phyloP scores from a whole-genome alignment of 805 yeast genomes.

The Candida ovalis region DNA sequence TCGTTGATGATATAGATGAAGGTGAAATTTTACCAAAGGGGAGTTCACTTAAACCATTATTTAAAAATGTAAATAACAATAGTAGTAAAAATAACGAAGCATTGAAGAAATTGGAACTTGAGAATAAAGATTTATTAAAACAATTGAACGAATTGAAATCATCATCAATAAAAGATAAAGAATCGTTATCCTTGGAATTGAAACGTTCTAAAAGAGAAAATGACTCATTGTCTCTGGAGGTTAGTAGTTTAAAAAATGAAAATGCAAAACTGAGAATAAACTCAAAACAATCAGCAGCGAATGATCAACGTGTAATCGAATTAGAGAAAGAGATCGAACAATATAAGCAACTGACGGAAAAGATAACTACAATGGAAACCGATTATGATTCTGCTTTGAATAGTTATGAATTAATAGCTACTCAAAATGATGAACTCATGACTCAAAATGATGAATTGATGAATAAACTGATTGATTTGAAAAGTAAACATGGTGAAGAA shows the following conservation, averaged over 20 bases:
- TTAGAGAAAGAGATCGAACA: slow-evolving; percentile 7
- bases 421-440: slow-evolving; percentile 5
- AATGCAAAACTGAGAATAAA: neutral
- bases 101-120: slow-evolving; percentile 9
- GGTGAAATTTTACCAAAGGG: slow-evolving; percentile 1
- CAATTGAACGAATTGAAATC: neutral
- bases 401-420: slow-evolving; percentile 6
- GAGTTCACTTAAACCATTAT: neutral
- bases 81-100: neutral
- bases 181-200: neutral
- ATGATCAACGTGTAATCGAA: too few relatives aligned
- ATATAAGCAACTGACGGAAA: slow-evolving; percentile 4
- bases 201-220: neutral
- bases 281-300: neutral
- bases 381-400: slow-evolving; percentile 8
- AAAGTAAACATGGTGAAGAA: neutral
- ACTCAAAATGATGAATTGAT: neutral
- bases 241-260: neutral
- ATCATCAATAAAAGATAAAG: slow-evolving; percentile 1
- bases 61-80: neutral
- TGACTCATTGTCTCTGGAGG: neutral
- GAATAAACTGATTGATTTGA: neutral
- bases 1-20: slow-evolving; percentile 7
- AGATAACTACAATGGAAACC: slow-evolving; percentile 7
- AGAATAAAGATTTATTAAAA: slow-evolving; percentile 12